Conservation (phyloP, 768 basidiomycete species). For the Vararia minispora region DNA sequence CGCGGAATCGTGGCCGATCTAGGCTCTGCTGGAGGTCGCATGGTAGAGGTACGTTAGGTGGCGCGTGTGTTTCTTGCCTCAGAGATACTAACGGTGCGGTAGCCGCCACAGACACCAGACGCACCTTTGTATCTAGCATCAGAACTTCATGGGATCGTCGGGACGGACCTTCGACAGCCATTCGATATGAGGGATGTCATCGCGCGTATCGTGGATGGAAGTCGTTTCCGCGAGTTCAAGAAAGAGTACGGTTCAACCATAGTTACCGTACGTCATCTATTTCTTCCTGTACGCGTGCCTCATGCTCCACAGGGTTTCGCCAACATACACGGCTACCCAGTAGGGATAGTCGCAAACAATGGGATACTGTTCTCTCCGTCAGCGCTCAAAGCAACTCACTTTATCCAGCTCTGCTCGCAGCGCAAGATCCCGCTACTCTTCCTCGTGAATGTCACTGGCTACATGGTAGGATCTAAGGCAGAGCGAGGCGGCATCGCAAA, state of each 20-base stretch:
- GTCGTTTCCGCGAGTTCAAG: slow-evolving; percentile 91
- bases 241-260: slow-evolving; percentile 89
- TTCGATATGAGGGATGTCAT: slow-evolving; percentile 96
- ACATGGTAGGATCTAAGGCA: slow-evolving; percentile 96
- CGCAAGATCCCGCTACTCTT: slow-evolving; percentile 83
- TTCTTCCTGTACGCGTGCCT: neutral
- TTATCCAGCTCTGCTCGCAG: slow-evolving; percentile 90
- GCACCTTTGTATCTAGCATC: slow-evolving; percentile 68
- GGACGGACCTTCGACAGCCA: slow-evolving; percentile 75
- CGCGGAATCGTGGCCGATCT: slow-evolving; percentile 70
- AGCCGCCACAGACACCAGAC: slow-evolving; percentile 52
- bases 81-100: neutral
- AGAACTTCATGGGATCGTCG: slow-evolving; percentile 87
- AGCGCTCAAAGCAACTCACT: slow-evolving; percentile 89
- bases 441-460: slow-evolving; percentile 94
- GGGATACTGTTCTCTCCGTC: slow-evolving; percentile 92
- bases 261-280: slow-evolving; percentile 52
- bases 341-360: slow-evolving; percentile 90
- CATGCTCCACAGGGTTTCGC: slow-evolving; percentile 64
- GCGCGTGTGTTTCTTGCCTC: slow-evolving; percentile 6
- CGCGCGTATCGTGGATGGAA: slow-evolving; percentile 84
- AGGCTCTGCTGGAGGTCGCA: slow-evolving; percentile 46
- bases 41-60: slow-evolving; percentile 32
- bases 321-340: slow-evolving; percentile 77
- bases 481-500: slow-evolving; percentile 93